phyloP scores from a whole-genome alignment of 495 filamentous ascomycete genomes.

The Rhypophila decipiens region DNA sequence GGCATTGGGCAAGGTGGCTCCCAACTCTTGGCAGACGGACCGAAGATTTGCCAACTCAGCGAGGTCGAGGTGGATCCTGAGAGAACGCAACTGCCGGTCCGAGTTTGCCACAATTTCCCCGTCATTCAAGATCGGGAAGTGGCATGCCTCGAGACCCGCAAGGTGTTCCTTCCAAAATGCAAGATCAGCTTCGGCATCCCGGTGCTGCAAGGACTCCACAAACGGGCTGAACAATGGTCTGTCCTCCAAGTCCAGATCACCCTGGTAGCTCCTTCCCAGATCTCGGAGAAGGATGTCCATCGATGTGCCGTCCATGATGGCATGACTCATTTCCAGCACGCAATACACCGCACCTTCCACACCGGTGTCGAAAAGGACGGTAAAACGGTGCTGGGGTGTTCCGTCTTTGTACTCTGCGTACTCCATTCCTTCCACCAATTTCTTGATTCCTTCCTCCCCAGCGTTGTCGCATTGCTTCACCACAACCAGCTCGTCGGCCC shows the following conservation, averaged over 20 bases:
- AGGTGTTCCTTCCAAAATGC: constrained; percentile 19
- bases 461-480: constrained; percentile 36
- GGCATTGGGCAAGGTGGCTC: constrained; percentile 20
- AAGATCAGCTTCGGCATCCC: constrained; percentile 39
- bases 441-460: constrained; percentile 25
- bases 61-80: constrained; percentile 6
- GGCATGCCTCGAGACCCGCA: constrained; percentile 16
- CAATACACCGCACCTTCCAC: constrained; percentile 26
- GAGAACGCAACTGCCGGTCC: constrained; percentile 7
- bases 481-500: constrained; percentile 29
- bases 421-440: constrained; percentile 30
- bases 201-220: constrained; percentile 43
- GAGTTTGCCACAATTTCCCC: constrained; percentile 1
- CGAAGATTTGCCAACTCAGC: constrained; percentile 8
- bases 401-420: constrained; percentile 30
- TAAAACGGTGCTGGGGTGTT: constrained; percentile 42
- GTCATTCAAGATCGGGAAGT: constrained; percentile 17
- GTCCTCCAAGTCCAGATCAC: background rate
- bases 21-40: constrained; percentile 8
- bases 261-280: constrained; percentile 6
- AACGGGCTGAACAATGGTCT: constrained; percentile 36
- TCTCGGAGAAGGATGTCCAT: constrained; percentile 29
- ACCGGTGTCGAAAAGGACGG: constrained; percentile 33
- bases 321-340: constrained; percentile 56
- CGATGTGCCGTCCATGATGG: constrained; percentile 59